These are phyloP conservation scores for Gamarada debralockiae DNA, from an alignment of 495 filamentous ascomycete species.

Conservation along the genomic window DNA sequence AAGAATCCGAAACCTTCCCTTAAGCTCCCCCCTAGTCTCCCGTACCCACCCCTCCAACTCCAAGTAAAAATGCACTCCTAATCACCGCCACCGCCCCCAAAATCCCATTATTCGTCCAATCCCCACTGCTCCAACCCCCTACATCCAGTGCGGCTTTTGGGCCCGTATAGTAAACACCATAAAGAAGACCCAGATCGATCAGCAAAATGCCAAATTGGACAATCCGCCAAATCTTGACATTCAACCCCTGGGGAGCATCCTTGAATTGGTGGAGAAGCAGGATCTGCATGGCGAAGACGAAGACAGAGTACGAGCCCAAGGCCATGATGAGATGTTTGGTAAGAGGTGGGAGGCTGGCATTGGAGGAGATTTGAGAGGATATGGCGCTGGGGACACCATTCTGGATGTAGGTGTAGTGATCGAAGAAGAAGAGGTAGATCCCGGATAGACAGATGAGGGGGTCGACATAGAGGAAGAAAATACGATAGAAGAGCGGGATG, in stretches of 20 bases:
- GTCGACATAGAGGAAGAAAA: slow-evolving; percentile 26
- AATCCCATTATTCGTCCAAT: slow-evolving; percentile 19
- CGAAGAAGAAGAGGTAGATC: slow-evolving; percentile 27
- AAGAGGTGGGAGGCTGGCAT: not conserved
- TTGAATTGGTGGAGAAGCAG: slow-evolving; percentile 13
- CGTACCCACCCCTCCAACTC: slow-evolving; percentile 10
- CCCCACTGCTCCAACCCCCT: slow-evolving; percentile 1
- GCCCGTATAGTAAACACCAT: slow-evolving; percentile 3
- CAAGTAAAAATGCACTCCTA: slow-evolving; percentile 9
- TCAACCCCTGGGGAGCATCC: not conserved
- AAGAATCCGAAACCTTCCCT: too few species aligned
- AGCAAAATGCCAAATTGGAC: slow-evolving; percentile 8
- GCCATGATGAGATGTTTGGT: slow-evolving; percentile 7
- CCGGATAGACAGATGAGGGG: slow-evolving; percentile 25
- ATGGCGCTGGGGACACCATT: slow-evolving; percentile 2
- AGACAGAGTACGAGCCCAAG: slow-evolving; percentile 17
- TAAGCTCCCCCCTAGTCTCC: too few species aligned
- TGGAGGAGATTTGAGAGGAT: not conserved
- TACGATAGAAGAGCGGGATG: not conserved
- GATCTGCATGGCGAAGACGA: slow-evolving; percentile 15
- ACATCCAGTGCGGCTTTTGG: not conserved
- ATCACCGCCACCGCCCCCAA: slow-evolving; percentile 6
- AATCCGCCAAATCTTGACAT: slow-evolving; percentile 11
- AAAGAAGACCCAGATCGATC: slow-evolving; percentile 10
- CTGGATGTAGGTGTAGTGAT: slow-evolving; percentile 9